phyloP scores from a whole-genome alignment of 2,329 filamentous ascomycete genomes.

The Penicillium rolfsii region DNA sequence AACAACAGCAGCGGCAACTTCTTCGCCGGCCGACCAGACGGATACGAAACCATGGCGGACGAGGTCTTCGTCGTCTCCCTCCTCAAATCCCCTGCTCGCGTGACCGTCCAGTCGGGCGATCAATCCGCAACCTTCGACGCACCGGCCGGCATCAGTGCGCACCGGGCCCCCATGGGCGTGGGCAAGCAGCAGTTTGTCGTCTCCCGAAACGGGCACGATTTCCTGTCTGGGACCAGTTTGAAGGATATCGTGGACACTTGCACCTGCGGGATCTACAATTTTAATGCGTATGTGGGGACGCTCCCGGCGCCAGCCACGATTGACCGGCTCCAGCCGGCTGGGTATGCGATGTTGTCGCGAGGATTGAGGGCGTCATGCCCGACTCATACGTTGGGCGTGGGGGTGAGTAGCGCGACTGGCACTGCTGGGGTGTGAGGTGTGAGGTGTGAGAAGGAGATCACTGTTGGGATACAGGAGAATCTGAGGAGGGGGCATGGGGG shows the following conservation, averaged over 20 bases:
- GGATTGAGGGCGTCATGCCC: slow-evolving; percentile 37
- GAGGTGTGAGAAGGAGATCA: not conserved
- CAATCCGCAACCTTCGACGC: slow-evolving; percentile 51
- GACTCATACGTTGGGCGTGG: slow-evolving; percentile 32
- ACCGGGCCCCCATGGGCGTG: slow-evolving; percentile 52
- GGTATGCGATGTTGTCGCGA: slow-evolving; percentile 32
- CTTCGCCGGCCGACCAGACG: slow-evolving; percentile 56
- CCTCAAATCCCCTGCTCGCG: slow-evolving; percentile 50
- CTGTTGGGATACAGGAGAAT: not conserved
- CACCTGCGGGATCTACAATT: slow-evolving; percentile 58
- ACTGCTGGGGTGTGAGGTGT: not conserved
- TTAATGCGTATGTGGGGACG: slow-evolving; percentile 59
- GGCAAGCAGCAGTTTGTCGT: slow-evolving; percentile 55
- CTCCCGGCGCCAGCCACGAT: slow-evolving; percentile 44
- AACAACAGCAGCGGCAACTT: slow-evolving; percentile 56
- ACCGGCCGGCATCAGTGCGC: slow-evolving; percentile 51
- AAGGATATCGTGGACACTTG: slow-evolving; percentile 56
- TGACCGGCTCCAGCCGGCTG: slow-evolving; percentile 44
- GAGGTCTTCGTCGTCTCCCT: slow-evolving; percentile 58
- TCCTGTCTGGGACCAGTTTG: slow-evolving; percentile 54
- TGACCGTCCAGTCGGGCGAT: slow-evolving; percentile 53
- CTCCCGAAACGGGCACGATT: slow-evolving; percentile 44
- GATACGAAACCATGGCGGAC: slow-evolving; percentile 55
- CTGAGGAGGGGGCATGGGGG: too few relatives aligned
- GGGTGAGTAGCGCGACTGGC: not conserved